Percentiles rank a stretch among this genome's conserved stretches.
Conservation (phyloP, 495 filamentous ascomycete species). For the Neurospora pannonica region DNA sequence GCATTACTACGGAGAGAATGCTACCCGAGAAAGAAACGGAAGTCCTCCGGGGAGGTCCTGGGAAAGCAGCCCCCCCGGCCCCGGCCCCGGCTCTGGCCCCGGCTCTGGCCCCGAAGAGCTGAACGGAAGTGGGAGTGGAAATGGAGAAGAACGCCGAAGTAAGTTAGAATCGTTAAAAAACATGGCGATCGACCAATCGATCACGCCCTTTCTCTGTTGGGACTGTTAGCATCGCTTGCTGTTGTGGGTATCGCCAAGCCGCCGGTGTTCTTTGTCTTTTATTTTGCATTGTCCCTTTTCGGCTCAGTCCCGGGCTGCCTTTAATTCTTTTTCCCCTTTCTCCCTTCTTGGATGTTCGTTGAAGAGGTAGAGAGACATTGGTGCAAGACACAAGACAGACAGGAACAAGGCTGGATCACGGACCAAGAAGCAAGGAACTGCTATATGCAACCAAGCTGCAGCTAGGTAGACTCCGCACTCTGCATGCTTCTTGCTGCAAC, state of each 20-base stretch:
- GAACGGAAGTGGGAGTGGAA: background rate
- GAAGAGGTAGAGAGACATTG: background rate
- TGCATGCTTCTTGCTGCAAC: background rate
- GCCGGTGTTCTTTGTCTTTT: background rate
- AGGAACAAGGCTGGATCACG: background rate
- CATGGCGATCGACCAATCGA: background rate
- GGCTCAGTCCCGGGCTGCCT: background rate
- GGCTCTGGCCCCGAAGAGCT: background rate
- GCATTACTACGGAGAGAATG: background rate
- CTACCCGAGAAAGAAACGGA: background rate
- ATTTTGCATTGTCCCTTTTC: background rate
- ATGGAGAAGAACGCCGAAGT: background rate
- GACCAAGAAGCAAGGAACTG: background rate
- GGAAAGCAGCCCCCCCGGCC: no score
- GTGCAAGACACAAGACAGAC: background rate
- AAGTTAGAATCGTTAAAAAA: background rate
- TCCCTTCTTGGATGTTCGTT: background rate
- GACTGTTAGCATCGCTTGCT: background rate
- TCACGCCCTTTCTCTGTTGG: background rate
- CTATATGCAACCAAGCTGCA: background rate
- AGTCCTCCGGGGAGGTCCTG: no score
- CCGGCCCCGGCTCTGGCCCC: background rate
- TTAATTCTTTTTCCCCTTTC: background rate
- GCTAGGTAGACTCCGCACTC: no score
- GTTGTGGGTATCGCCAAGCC: background rate